phyloP scores from a whole-genome alignment of 768 basidiomycete genomes.

The Arthromyces matolae region DNA sequence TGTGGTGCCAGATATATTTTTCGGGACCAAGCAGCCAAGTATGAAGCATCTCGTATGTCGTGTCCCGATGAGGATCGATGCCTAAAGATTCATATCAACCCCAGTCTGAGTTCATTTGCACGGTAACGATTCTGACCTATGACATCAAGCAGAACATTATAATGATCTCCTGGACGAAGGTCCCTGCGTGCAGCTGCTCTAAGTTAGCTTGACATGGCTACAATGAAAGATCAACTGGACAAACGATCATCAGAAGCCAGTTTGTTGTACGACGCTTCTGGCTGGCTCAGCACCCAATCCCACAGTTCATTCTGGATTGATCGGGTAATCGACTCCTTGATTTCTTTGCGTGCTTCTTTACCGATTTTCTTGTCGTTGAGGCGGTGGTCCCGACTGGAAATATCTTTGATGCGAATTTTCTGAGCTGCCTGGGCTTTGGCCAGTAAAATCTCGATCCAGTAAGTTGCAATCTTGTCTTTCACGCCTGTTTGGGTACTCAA shows the following conservation, averaged over 20 bases:
- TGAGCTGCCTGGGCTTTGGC: no score
- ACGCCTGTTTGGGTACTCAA: neutral
- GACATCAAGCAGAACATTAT: neutral
- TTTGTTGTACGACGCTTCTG: neutral
- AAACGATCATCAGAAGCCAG: no score
- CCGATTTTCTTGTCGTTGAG: no score
- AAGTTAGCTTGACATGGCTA: no score
- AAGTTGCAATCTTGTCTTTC: neutral
- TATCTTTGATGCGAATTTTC: no score
- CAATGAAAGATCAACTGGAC: no score
- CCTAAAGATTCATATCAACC: neutral
- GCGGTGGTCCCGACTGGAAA: no score
- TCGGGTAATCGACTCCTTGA: neutral
- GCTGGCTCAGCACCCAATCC: neutral
- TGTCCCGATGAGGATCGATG: constrained; percentile 15
- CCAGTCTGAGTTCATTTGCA: neutral
- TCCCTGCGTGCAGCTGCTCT: no score
- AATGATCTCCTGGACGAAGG: no score
- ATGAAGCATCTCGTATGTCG: constrained; percentile 34
- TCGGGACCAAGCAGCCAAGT: constrained; percentile 32
- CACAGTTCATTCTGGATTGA: neutral
- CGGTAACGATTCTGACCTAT: neutral
- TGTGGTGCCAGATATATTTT: constrained; percentile 36
- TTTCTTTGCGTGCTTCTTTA: neutral
- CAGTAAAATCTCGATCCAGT: neutral